These are phyloP conservation scores for Agrocybe pediades DNA, from an alignment of 768 basidiomycete species.

Conservation along the genomic window DNA sequence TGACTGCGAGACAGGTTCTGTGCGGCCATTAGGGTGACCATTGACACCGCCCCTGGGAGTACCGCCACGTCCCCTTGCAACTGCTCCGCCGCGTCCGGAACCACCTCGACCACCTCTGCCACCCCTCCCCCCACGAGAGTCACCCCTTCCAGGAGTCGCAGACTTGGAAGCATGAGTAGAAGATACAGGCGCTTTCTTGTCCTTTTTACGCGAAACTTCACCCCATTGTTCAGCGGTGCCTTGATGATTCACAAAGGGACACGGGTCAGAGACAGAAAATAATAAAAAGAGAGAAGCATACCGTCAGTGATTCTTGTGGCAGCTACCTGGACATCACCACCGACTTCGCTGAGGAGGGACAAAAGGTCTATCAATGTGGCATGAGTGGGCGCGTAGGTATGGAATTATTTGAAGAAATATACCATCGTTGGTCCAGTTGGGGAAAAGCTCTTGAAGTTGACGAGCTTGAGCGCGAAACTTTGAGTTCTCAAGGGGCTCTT, in stretches of 20 bases:
- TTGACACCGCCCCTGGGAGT: slow-evolving; percentile 45
- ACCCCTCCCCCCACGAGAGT: slow-evolving; percentile 64
- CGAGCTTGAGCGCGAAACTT: slow-evolving; percentile 57
- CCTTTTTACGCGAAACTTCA: slow-evolving; percentile 84
- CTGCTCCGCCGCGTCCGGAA: slow-evolving; percentile 57
- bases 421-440: slow-evolving; percentile 74
- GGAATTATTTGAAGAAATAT: slow-evolving; percentile 14
- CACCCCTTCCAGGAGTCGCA: slow-evolving; percentile 47
- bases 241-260: slow-evolving; percentile 32
- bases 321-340: slow-evolving; percentile 70
- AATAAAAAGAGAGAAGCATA: slow-evolving; percentile 27
- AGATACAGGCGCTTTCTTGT: slow-evolving; percentile 68
- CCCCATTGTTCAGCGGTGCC: slow-evolving; percentile 82
- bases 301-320: slow-evolving; percentile 79
- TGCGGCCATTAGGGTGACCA: slow-evolving; percentile 39
- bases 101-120: slow-evolving; percentile 60
- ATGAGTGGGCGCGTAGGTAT: slow-evolving; percentile 27
- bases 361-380: slow-evolving; percentile 55
- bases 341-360: slow-evolving; percentile 65
- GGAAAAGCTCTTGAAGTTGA: slow-evolving; percentile 73
- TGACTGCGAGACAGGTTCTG: slow-evolving; percentile 23
- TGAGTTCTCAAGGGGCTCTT: slow-evolving; percentile 33
- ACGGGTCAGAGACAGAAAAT: slow-evolving; percentile 16
- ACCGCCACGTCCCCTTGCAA: slow-evolving; percentile 49
- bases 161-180: slow-evolving; percentile 53